These are phyloP conservation scores for Phanerochaete carnosa DNA, from an alignment of 768 basidiomycete species.

Conservation along the genomic window DNA sequence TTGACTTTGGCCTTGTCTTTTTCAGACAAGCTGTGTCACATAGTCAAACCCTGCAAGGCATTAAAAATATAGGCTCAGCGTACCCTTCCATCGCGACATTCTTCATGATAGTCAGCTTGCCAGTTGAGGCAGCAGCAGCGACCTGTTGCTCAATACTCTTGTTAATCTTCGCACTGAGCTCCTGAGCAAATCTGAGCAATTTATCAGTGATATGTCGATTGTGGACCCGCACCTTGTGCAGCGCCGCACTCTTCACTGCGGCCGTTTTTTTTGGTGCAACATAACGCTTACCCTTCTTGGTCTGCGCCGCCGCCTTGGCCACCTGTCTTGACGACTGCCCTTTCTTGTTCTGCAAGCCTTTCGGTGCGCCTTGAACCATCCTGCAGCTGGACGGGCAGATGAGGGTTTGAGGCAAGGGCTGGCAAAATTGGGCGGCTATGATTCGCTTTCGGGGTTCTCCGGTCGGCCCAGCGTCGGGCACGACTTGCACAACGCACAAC, in stretches of 20 bases:
- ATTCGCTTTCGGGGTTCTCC: slow-evolving; percentile 10
- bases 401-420: slow-evolving; percentile 5
- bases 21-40: slow-evolving; percentile 3
- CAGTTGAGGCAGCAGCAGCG: slow-evolving; percentile 83
- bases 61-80: slow-evolving; percentile 1
- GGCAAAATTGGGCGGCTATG: slow-evolving; percentile 5
- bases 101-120: slow-evolving; percentile 93
- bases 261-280: slow-evolving; percentile 80
- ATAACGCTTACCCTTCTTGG: slow-evolving; percentile 76
- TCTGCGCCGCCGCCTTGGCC: slow-evolving; percentile 61
- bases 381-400: neutral
- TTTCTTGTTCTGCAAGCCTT: slow-evolving; percentile 61
- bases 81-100: slow-evolving; percentile 45
- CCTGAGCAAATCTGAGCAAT: slow-evolving; percentile 36
- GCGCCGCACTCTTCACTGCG: slow-evolving; percentile 69
- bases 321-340: slow-evolving; percentile 46
- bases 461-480: slow-evolving; percentile 6
- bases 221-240: slow-evolving; percentile 61
- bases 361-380: slow-evolving; percentile 88
- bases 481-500: slow-evolving; percentile 8
- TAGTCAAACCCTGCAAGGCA: neutral
- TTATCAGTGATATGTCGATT: neutral
- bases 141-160: slow-evolving; percentile 90
- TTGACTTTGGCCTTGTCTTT: slow-evolving; percentile 12
- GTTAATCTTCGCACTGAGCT: slow-evolving; percentile 87